Conservation (phyloP, 2,329 filamentous ascomycete genomes). For the Ophiosphaerella narmari region DNA sequence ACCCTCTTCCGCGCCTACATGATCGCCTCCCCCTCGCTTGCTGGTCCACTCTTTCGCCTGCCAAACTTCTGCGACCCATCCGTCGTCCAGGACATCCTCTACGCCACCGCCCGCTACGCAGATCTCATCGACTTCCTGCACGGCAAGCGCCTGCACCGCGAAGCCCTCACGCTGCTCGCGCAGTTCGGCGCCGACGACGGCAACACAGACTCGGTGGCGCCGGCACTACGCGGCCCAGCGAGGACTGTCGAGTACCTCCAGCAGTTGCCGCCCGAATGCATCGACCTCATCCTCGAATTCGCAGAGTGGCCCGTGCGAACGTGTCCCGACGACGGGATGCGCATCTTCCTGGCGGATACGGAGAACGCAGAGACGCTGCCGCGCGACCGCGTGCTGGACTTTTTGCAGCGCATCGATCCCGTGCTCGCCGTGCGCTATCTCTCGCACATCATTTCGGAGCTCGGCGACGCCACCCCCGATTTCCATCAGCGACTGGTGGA, state of each 20-base stretch:
- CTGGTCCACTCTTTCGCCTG: constrained; percentile 88
- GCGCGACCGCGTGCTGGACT: constrained; percentile 73
- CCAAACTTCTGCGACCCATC: constrained; percentile 96
- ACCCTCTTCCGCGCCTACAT: constrained; percentile 94
- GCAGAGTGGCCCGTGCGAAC: constrained; percentile 82
- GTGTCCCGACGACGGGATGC: constrained; percentile 79
- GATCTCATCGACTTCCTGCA: constrained; percentile 98
- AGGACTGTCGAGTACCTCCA: constrained; percentile 90
- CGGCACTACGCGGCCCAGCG: constrained; percentile 75
- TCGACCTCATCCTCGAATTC: constrained; percentile 90
- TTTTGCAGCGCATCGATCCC: constrained; percentile 70
- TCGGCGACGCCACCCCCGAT: constrained; percentile 81
- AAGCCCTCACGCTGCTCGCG: constrained; percentile 80
- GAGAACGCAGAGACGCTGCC: constrained; percentile 93
- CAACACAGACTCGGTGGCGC: constrained; percentile 50
- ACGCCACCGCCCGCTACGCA: constrained; percentile 85
- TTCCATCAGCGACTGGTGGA: constrained; percentile 85
- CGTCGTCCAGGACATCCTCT: constrained; percentile 89
- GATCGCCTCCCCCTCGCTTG: constrained; percentile 83
- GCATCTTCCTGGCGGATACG: constrained; percentile 89
- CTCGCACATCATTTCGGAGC: constrained; percentile 86
- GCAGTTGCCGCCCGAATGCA: constrained; percentile 80
- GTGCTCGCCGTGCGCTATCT: constrained; percentile 80
- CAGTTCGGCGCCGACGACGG: constrained; percentile 71
- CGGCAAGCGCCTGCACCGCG: constrained; percentile 88